Evolutionary conservation across 169 alveolate species (phyloP).

Genomic region (Plasmodium knowlesi): DNA sequence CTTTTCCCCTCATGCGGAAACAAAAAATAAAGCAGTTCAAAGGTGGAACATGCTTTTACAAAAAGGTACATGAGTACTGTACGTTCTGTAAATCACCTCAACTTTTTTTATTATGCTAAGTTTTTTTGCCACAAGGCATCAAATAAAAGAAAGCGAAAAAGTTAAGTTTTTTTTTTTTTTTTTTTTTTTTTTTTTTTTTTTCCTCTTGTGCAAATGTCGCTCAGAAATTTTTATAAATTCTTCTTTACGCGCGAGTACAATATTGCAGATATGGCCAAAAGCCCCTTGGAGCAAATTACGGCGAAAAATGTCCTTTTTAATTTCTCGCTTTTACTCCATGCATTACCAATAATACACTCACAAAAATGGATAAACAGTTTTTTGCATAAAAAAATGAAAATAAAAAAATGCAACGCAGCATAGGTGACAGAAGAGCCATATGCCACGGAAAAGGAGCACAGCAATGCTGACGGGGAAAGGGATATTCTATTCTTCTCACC

Average conservation of each 20-base stretch:
- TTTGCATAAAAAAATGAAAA: not conserved
- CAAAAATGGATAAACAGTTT: not conserved
- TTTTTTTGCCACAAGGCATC: not conserved
- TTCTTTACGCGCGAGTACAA: not conserved
- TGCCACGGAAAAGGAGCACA: not conserved
- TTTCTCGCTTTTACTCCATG: not conserved
- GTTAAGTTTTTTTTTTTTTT: not conserved
- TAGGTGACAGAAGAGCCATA: not conserved
- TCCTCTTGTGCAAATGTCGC: not conserved
- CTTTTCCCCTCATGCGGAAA: not conserved
- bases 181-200: slow-evolving; percentile 1
- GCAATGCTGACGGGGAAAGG: not conserved
- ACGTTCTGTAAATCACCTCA: not conserved
- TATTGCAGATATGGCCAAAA: not conserved
- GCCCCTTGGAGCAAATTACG: not conserved
- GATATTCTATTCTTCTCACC: not conserved
- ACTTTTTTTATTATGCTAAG: not conserved
- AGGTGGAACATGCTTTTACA: not conserved
- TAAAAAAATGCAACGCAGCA: not conserved
- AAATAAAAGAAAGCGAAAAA: not conserved
- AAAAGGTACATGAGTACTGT: not conserved
- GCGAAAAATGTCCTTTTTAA: not conserved
- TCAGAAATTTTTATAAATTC: not conserved
- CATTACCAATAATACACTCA: not conserved
- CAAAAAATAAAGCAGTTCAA: not conserved